Conservation (phyloP, 139 green algal species). For the Diplosphaera chodatii region DNA sequence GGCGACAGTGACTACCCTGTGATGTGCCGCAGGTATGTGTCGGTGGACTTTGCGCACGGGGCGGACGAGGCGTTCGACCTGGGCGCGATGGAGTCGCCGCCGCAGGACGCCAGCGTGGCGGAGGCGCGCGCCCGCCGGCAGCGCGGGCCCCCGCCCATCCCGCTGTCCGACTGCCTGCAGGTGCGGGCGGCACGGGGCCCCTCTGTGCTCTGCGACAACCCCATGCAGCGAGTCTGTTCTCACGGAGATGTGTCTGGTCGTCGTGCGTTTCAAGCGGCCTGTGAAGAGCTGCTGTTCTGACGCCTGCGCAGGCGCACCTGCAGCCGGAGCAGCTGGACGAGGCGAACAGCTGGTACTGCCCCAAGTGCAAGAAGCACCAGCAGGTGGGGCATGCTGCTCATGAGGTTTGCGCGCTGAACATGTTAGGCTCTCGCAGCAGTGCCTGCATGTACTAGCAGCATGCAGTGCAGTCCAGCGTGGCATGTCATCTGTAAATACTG, state of each 20-base stretch:
- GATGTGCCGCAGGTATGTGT: not conserved
- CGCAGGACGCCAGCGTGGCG: slow-evolving; percentile 5
- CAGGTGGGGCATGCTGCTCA: not conserved
- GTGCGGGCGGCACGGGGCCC: not conserved
- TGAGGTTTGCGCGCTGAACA: too few relatives aligned
- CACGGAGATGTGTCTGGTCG: too few relatives aligned
- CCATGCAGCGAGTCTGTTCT: too few relatives aligned
- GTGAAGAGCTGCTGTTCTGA: too few relatives aligned
- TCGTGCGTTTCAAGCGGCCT: too few relatives aligned
- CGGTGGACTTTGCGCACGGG: slow-evolving; percentile 6
- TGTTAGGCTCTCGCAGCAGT: too few relatives aligned
- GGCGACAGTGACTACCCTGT: too few relatives aligned
- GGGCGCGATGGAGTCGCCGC: slow-evolving; percentile 22
- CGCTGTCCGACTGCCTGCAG: slow-evolving; percentile 9
- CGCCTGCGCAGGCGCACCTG: slow-evolving; percentile 48
- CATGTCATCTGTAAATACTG: too few relatives aligned
- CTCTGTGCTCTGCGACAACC: too few relatives aligned
- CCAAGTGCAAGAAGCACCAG: slow-evolving; percentile 75
- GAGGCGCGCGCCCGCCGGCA: not conserved
- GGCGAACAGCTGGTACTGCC: slow-evolving; percentile 81
- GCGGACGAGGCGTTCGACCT: slow-evolving; percentile 21
- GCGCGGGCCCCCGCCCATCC: not conserved
- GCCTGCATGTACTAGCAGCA: too few relatives aligned
- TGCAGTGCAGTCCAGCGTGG: too few relatives aligned
- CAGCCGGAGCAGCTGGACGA: slow-evolving; percentile 71